Base-by-base conservation (phyloP, 1,284 basidiomycete genomes). In the Cryptococcus jaspeensis region DNA sequence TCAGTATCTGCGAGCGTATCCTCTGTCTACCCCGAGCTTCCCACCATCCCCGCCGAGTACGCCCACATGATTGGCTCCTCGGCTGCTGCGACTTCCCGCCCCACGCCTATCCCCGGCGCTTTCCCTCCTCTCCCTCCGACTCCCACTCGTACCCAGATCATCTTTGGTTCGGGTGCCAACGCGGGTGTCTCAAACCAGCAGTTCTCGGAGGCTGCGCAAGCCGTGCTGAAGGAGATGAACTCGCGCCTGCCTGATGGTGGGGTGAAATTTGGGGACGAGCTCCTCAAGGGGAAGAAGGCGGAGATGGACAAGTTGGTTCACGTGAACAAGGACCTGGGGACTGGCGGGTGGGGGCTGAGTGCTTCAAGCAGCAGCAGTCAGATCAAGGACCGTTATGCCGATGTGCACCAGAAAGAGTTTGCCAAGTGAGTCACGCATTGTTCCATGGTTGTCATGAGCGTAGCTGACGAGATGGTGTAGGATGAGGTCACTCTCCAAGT, bases 231-330 rank as follows among this genome's bases (percentile, higher is more conserved):
- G 45, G 69, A 76, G 53, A 74, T 76, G 70, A 69, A 74, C 55
- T 66, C 71, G 8, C 72, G 69, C 54, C 48, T 73, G 51, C 69
- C 66, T 12, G 62, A 63, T 3, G 52, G 58, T 0, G 59, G 53
- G 37, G 20, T 71, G 56, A 58, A 62, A 45, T 60, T 67, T 20
- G 65, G 57, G 6, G 58, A 65, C 28, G 74, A 76, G 56, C 57
- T 73, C 13, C 59, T 76, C 35, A 75, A 74, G 58, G 74, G 74
- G 8, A 71, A 66, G 52, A 55, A 65, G 15, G 74, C 73, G 3
- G 71, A 71, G 46, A 38, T 73, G 9, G 58, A 54, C 40, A 70
- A 69, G 49, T 56, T 74, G 38, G 73, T 76, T 38, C 52, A 62
- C 2, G 62, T 67, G 20, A 67, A 66, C 36, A 41, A 53, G 15